A percentile compares a stretch with the other conserved stretches of the same genome.
Conservation (phyloP, 139 green algal genomes). For the Picochlorum sp. region DNA sequence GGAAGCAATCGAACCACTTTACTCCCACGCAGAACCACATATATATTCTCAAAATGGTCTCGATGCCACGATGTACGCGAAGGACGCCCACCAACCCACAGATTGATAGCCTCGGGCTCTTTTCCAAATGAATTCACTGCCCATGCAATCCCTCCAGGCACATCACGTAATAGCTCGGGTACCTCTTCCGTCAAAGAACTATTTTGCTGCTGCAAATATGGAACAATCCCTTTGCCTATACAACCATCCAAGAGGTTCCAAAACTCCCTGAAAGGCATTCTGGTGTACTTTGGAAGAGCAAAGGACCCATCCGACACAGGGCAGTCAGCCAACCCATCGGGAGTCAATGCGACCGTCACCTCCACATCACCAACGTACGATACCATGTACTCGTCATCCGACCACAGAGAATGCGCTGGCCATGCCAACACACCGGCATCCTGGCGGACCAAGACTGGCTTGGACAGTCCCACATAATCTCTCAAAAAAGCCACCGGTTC, state of each 20-base stretch:
- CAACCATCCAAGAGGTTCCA: conserved; percentile 1
- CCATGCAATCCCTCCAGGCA: conserved; percentile 40
- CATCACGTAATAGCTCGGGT: conserved; percentile 34
- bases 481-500: conserved; percentile 14
- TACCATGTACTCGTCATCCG: conserved; percentile 10
- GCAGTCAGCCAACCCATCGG: conserved; percentile 27
- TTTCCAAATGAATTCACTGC: conserved; percentile 37
- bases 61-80: conserved; percentile 79
- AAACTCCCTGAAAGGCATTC: conserved; percentile 14
- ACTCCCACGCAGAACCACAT: conserved; percentile 49
- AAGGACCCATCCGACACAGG: conserved; percentile 15
- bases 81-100: conserved; percentile 71
- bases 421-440: not conserved
- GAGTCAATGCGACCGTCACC: conserved; percentile 28
- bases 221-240: not conserved
- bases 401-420: conserved; percentile 16
- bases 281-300: conserved; percentile 20
- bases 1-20: conserved; percentile 78
- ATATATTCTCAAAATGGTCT: conserved; percentile 86
- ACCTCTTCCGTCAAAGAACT: conserved; percentile 55
- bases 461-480: conserved; percentile 25
- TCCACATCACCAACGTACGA: not conserved
- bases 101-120: conserved; percentile 56
- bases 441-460: conserved; percentile 19
- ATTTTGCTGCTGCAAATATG: conserved; percentile 62